Evolutionary conservation across 352 stramenopile species (phyloP), one percentile per base, ranked within the genome.

Genomic region (Paralagenidium karlingii): DNA sequence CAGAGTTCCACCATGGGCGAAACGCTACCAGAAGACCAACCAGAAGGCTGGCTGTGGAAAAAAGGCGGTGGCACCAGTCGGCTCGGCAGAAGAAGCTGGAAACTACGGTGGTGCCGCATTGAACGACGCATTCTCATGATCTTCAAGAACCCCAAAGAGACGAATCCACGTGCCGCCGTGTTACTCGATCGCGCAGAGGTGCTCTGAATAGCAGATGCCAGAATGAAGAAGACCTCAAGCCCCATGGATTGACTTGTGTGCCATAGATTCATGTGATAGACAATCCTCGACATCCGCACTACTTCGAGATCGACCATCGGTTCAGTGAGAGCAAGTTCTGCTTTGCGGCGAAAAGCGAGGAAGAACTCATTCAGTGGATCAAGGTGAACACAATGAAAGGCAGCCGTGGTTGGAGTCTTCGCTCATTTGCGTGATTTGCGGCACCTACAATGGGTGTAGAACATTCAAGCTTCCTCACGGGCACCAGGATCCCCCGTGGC

Each of bases 31-130:
- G 51, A 22, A 18, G 34, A 26, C 6, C 39, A 50, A 13, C 27
- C 28, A 27, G 12, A 31, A 19, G 71, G 76, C 4, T 89, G 76
- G 76, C 43, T 89, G 12, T 69, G 70, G 51, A 89, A 89, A 53
- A 89, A 89, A 52, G 76, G 76, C 16, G 76, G 76, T 1, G 76
- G 76, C 15, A 89, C 76, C 5, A 57, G 67, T 24, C 67, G 58
- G 33, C 79, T 89, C 53, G 76, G 76, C 2, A 63, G 76, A 8
- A 69, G 76, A 38, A 89, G 82, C 45, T 89, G 76, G 76, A 71
- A 58, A 8, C 45, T 63, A 13, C 68, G 76, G 13, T 89, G 76
- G 76, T 89, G 76, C 36, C 63, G 73, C 18, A 65, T 89, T 21
- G 76, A 89, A 36, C 60, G 60, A 21, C 75, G 74, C 24, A 82